Base-by-base conservation (phyloP, 305 asterid genomes). In the Fraxinus sp. region DNA sequence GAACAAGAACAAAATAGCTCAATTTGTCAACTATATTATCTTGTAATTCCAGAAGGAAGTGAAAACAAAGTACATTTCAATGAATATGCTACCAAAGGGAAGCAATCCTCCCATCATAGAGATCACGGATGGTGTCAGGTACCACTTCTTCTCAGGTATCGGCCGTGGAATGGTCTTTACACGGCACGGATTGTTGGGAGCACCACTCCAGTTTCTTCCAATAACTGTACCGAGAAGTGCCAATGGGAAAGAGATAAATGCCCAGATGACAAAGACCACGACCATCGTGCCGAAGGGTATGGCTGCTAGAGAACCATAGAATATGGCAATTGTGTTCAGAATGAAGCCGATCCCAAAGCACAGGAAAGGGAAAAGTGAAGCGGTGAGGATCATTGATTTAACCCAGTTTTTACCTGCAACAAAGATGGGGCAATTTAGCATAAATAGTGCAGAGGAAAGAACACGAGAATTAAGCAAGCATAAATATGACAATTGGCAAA, bases 41-140 rank as follows among this genome's bases (percentile, higher is more conserved):
- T 90, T 90, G 90, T 90, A 90, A 81, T 90, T 90, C 93, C 93
- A 90, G 83, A 90, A 90, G 78, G 93, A 90, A 66, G 93, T 90
- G 87, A 90, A 90, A 82, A 90, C 91, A 22, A 90, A 90, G 77
- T 90, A 90, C 93, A 90, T 90, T 85, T 90, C 93, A 77, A 90
- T 90, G 79, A 90, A 90, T 75, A 90, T 90, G 79, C 93, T 90
- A 77, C 93, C 93, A 71, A 90, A 88, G 64, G 93, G 93, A 59
- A 90, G 86, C 84, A 90, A 82, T 41, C 93, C 93, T 76, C 93
- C 93, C 93, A 90, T 90, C 83, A 90, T 77, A 37, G 93, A 90
- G 80, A 90, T 84, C 39, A 90, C 87, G 26, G 89, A 87, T 14
- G 93, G 91, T 0, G 89, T 88, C 83, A 90, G 82, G 83, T 90